Base-by-base conservation (phyloP, 148 eudicot genomes). In the Vaccinium darrowii region DNA sequence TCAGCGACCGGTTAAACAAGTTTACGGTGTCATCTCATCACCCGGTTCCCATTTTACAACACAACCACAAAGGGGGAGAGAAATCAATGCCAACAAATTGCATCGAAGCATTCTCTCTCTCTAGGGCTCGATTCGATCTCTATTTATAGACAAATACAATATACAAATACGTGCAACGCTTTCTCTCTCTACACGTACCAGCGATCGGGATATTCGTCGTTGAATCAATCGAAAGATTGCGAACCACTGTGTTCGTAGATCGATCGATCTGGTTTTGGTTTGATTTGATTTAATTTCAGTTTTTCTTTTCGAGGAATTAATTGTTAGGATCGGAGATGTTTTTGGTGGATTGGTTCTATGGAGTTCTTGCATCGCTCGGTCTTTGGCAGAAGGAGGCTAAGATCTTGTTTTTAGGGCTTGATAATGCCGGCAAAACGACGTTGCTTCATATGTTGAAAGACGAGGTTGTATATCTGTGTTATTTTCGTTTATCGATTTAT, bases 351-450 rank as follows among this genome's bases (percentile, higher is more conserved):
- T 91, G 92, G 92, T 91, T 91, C 73, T 91, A 91, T 57, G 92
- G 92, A 19, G 84, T 91, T 8, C 81, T 91, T 16, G 88, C 91
- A 16, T 89, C 91, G 1, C 85, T 91, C 3, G 93, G 91, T 58
- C 83, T 91, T 43, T 89, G 90, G 90, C 91, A 89, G 23, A 91
- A 91, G 85, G 92, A 91, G 88, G 92, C 91, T 67, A 91, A 91
- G 89, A 89, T 91, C 82, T 62, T 91, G 87, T 91, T 91, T 78
- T 78, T 91, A 50, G 93, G 93, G 4, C 90, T 91, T 69, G 93
- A 91, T 85, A 91, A 91, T 85, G 88, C 93, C 56, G 91, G 93
- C 15, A 91, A 91, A 54, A 91, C 93, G 7, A 91, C 93, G 9
- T 73, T 91, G 82, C 93, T 91, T 62, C 89, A 91, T 83, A 91